Percentiles rank a stretch among this genome's conserved stretches.
Evolutionary conservation across 2,329 filamentous ascomycete species (phyloP).

Genomic region (Lithohypha guttulata): DNA sequence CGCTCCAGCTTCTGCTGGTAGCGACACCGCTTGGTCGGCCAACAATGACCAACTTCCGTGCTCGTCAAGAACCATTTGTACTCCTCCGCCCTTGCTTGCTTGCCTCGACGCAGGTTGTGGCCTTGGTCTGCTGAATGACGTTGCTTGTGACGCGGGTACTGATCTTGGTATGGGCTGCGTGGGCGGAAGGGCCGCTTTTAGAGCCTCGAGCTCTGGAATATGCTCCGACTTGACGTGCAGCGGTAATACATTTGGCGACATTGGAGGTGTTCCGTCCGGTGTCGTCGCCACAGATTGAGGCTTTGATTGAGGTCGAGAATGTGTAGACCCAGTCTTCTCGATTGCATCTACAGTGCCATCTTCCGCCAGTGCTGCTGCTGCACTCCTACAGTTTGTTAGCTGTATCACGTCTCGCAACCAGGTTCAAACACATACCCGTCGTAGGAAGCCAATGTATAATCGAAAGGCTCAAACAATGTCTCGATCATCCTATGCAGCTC

Average conservation of each 20-base stretch:
- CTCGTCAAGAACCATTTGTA: conserved; percentile 84
- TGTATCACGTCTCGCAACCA: too few species aligned
- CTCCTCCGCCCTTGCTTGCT: conserved; percentile 67
- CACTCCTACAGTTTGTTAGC: conserved; percentile 26
- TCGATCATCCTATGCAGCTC: conserved; percentile 93
- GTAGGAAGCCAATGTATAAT: conserved; percentile 78
- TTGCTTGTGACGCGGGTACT: conserved; percentile 13
- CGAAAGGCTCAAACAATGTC: conserved; percentile 84
- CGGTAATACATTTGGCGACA: conserved; percentile 15
- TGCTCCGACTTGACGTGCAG: conserved; percentile 10
- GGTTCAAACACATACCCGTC: conserved; percentile 47
- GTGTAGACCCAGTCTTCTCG: conserved; percentile 12
- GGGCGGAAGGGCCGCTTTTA: conserved; percentile 16
- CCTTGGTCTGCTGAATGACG: conserved; percentile 31
- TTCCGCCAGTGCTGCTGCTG: conserved; percentile 18
- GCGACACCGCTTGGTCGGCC: conserved; percentile 68
- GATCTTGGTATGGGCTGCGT: conserved; percentile 9
- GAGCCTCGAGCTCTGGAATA: conserved; percentile 9
- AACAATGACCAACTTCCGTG: conserved; percentile 85
- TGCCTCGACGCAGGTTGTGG: conserved; percentile 51
- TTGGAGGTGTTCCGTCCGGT: conserved; percentile 21
- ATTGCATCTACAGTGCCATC: conserved; percentile 8
- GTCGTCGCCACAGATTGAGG: conserved; percentile 15
- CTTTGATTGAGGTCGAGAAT: conserved; percentile 15
- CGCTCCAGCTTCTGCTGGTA: conserved; percentile 51